These are phyloP conservation scores for Penicillium paradoxum DNA, from an alignment of 495 filamentous ascomycete species.

Conservation along the genomic window DNA sequence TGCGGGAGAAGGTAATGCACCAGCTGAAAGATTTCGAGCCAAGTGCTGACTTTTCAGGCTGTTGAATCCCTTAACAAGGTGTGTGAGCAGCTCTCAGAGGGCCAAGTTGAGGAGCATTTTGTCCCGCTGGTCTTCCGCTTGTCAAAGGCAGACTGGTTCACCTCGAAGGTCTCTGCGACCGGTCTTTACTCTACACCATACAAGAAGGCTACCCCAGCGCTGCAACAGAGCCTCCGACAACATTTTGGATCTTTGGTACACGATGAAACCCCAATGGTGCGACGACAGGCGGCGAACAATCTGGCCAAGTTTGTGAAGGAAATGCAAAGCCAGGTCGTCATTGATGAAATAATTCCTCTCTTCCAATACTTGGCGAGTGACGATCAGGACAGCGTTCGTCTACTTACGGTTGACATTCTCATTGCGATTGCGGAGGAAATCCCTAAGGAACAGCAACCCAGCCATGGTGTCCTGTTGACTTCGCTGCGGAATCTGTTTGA, in stretches of 20 bases:
- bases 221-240: slow-evolving; percentile 83
- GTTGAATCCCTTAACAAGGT: slow-evolving; percentile 99
- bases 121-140: slow-evolving; percentile 90
- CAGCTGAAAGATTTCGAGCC: slow-evolving; percentile 9
- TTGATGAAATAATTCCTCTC: slow-evolving; percentile 97
- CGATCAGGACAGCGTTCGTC: slow-evolving; percentile 93
- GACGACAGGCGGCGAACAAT: slow-evolving; percentile 92
- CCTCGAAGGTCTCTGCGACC: slow-evolving; percentile 96
- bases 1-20: slow-evolving; percentile 81
- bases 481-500: slow-evolving; percentile 90
- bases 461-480: slow-evolving; percentile 86
- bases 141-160: slow-evolving; percentile 99
- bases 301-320: slow-evolving; percentile 96
- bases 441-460: slow-evolving; percentile 94
- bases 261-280: slow-evolving; percentile 98
- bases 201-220: slow-evolving; percentile 73
- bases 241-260: slow-evolving; percentile 90
- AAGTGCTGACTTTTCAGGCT: slow-evolving; percentile 53
- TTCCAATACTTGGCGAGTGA: slow-evolving; percentile 95
- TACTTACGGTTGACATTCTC: slow-evolving; percentile 93
- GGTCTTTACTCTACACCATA: slow-evolving; percentile 92
- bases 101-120: slow-evolving; percentile 94
- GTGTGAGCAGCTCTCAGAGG: slow-evolving; percentile 79
- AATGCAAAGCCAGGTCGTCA: slow-evolving; percentile 83
- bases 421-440: slow-evolving; percentile 96